These are phyloP conservation scores for Wickerhamiella azyma DNA, from an alignment of 805 yeast species.

Conservation along the genomic window DNA sequence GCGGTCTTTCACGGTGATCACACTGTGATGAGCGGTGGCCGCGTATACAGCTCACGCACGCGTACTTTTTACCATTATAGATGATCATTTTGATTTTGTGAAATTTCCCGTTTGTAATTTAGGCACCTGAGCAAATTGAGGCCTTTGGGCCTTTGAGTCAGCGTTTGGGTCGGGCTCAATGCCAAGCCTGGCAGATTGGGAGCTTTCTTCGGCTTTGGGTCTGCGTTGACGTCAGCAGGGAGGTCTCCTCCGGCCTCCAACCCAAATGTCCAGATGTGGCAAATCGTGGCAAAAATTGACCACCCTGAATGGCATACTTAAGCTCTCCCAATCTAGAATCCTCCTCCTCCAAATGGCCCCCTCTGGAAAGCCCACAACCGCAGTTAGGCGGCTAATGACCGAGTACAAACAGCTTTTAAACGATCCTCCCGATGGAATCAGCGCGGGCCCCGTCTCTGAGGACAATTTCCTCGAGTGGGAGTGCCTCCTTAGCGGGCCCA, in stretches of 20 bases:
- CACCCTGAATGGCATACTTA: not conserved
- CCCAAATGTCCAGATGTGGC: too few species aligned
- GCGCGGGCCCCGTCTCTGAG: conserved; percentile 80
- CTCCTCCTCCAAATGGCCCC: not conserved
- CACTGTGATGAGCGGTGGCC: conserved; percentile 89
- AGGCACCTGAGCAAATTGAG: conserved; percentile 2
- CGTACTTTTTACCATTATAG: conserved; percentile 16
- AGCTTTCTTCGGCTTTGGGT: not conserved
- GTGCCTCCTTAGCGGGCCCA: conserved; percentile 71
- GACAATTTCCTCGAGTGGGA: conserved; percentile 70
- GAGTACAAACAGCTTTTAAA: conserved; percentile 76
- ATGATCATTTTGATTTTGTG: conserved; percentile 6
- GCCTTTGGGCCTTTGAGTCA: not conserved
- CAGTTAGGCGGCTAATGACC: conserved; percentile 73
- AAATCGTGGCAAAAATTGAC: not conserved
- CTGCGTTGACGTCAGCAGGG: too few species aligned
- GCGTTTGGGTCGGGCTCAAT: too few species aligned
- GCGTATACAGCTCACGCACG: conserved; percentile 48
- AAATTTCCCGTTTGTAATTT: not conserved
- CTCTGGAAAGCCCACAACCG: conserved; percentile 33
- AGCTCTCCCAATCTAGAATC: not conserved
- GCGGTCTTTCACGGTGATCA: conserved; percentile 62
- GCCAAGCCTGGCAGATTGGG: too few species aligned
- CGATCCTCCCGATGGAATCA: conserved; percentile 89
- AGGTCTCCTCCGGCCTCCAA: too few species aligned